Percentiles rank a stretch among this genome's conserved stretches.
These are phyloP conservation scores for Taphrina confusa DNA, from an alignment of 1,139 yeast species.

Conservation along the genomic window DNA sequence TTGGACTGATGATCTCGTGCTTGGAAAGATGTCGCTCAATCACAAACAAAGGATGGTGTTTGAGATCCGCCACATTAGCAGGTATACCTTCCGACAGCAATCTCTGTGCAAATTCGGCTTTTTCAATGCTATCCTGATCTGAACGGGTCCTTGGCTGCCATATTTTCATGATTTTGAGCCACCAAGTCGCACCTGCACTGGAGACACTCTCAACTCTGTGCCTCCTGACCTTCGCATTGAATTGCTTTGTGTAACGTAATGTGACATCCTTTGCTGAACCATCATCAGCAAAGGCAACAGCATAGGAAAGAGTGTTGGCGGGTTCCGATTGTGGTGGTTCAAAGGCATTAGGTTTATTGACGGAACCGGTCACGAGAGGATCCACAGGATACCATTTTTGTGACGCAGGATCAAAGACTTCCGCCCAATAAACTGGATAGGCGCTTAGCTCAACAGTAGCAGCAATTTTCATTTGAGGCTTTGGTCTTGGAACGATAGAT, in stretches of 20 bases:
- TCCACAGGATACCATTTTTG: slow-evolving; percentile 84
- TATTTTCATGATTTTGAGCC: slow-evolving; percentile 47
- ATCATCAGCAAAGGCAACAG: slow-evolving; percentile 67
- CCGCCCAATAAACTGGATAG: slow-evolving; percentile 87
- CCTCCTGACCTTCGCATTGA: slow-evolving; percentile 71
- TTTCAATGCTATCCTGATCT: slow-evolving; percentile 66
- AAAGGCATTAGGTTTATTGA: slow-evolving; percentile 73
- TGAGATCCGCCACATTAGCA: slow-evolving; percentile 74
- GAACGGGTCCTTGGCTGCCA: neutral
- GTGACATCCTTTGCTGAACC: slow-evolving; percentile 81
- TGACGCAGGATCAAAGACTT: slow-evolving; percentile 79
- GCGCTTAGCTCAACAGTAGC: slow-evolving; percentile 44
- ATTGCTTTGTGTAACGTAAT: slow-evolving; percentile 69
- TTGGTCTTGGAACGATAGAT: neutral
- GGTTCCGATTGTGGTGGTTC: slow-evolving; percentile 73
- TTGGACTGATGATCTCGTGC: slow-evolving; percentile 72
- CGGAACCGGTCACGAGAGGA: slow-evolving; percentile 63
- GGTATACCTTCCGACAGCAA: slow-evolving; percentile 86
- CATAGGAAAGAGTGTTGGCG: slow-evolving; percentile 68
- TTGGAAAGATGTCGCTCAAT: slow-evolving; percentile 66
- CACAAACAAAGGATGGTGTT: slow-evolving; percentile 84
- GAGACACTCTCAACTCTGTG: slow-evolving; percentile 66
- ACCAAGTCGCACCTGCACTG: slow-evolving; percentile 67
- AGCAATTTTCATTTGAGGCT: slow-evolving; percentile 1
- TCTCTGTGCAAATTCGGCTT: slow-evolving; percentile 65